A percentile compares a stretch with the other conserved stretches of the same genome.
Conservation (phyloP, 2,329 filamentous ascomycete genomes). For the Coccinonectria pachysandricola region DNA sequence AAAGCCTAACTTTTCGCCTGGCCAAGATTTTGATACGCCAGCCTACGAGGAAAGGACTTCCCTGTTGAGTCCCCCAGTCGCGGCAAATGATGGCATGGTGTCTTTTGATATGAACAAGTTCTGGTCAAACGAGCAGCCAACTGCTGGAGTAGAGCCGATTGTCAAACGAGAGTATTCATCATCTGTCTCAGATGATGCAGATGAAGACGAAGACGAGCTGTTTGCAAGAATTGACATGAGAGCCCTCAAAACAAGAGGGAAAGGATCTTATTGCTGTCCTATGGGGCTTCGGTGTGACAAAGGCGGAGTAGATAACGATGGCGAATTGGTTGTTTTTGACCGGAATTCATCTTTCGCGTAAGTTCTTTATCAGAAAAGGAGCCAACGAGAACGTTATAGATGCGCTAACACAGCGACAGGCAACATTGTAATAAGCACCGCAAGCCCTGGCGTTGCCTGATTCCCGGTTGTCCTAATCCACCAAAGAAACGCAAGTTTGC, state of each 20-base stretch:
- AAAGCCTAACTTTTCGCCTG: too few species aligned
- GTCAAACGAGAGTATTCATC: too few species aligned
- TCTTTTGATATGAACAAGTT: too few species aligned
- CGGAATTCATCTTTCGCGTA: slow-evolving; percentile 33
- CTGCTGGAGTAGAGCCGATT: too few species aligned
- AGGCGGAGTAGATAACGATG: slow-evolving; percentile 29
- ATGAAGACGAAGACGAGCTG: slow-evolving; percentile 24
- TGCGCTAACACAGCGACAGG: slow-evolving; percentile 18
- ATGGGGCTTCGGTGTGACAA: slow-evolving; percentile 27
- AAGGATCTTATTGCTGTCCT: slow-evolving; percentile 28
- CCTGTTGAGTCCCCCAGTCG: too few species aligned
- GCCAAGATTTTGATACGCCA: too few species aligned
- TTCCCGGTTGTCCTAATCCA: slow-evolving; percentile 30
- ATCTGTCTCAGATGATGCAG: slow-evolving; percentile 23
- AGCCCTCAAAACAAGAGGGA: slow-evolving; percentile 28
- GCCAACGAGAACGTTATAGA: slow-evolving; percentile 2
- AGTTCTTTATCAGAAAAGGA: slow-evolving; percentile 6
- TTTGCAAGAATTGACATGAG: slow-evolving; percentile 29
- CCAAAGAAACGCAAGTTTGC: slow-evolving; percentile 32
- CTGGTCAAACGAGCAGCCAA: too few species aligned
- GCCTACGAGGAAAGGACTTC: too few species aligned
- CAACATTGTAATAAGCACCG: slow-evolving; percentile 34
- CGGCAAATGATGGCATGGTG: too few species aligned
- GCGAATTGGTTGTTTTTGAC: slow-evolving; percentile 28
- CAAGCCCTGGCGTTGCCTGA: slow-evolving; percentile 30